Conservation (phyloP, 768 basidiomycete genomes). For the Lyophyllum semitale region DNA sequence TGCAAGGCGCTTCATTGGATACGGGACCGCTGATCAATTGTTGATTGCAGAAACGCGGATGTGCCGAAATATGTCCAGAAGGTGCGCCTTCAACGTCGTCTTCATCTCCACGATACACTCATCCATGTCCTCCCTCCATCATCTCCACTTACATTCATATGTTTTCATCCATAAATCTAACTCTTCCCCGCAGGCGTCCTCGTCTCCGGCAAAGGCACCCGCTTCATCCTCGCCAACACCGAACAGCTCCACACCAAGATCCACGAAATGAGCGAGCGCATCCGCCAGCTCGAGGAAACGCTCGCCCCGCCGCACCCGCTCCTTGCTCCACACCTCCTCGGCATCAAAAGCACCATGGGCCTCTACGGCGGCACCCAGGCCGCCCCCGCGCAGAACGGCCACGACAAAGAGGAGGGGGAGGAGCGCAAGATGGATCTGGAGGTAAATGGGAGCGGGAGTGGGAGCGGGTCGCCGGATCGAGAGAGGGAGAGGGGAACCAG, state of each 20-base stretch:
- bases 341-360: conserved; percentile 59
- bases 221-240: conserved; percentile 68
- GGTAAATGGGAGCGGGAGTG: neutral
- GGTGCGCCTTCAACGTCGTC: conserved; percentile 34
- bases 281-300: conserved; percentile 62
- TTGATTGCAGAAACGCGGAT: conserved; percentile 55
- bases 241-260: conserved; percentile 68
- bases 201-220: conserved; percentile 66
- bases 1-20: conserved; percentile 3
- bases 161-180: neutral
- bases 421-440: conserved; percentile 22
- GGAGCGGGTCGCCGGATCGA: neutral
- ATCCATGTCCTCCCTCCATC: neutral
- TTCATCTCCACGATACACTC: neutral
- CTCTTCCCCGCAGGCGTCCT: conserved; percentile 48
- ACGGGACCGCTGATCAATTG: conserved; percentile 1
- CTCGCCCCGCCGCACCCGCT: conserved; percentile 54
- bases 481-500: no score
- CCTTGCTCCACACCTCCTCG: conserved; percentile 46
- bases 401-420: conserved; percentile 11
- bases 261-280: conserved; percentile 66
- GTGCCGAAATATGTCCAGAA: conserved; percentile 67
- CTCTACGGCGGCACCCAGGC: conserved; percentile 41
- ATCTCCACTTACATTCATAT: neutral
- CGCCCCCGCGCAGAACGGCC: conserved; percentile 6